phyloP scores from a whole-genome alignment of 192 early-diverging fungal genomes.

The Haplosporangium gracile region DNA sequence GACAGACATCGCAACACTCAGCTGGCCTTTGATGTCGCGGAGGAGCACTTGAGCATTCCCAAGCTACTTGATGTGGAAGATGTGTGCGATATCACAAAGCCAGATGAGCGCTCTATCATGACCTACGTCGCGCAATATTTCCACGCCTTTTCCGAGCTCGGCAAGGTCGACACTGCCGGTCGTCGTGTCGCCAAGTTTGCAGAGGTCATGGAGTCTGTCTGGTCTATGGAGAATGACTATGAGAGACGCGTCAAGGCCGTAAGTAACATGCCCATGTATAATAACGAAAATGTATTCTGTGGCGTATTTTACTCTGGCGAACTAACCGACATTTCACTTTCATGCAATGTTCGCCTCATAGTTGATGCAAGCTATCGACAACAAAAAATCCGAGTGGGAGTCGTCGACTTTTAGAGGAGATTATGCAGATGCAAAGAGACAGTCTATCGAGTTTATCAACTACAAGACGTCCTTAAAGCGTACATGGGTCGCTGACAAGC shows the following conservation, averaged over 20 bases:
- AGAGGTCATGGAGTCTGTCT: conserved; percentile 88
- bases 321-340: background rate
- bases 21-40: conserved; percentile 97
- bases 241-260: conserved; percentile 82
- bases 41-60: conserved; percentile 88
- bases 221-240: conserved; percentile 96
- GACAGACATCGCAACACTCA: conserved; percentile 88
- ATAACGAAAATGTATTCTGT: background rate
- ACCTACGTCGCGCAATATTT: conserved; percentile 99
- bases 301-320: background rate
- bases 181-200: conserved; percentile 94
- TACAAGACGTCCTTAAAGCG: conserved; percentile 90
- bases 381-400: conserved; percentile 78
- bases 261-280: conserved; percentile 12
- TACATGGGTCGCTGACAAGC: conserved; percentile 91
- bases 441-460: conserved; percentile 79
- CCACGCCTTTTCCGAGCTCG: conserved; percentile 94
- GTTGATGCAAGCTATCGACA: conserved; percentile 78
- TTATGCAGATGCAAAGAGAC: conserved; percentile 82
- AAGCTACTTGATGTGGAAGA: conserved; percentile 97
- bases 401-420: conserved; percentile 69
- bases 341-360: conserved; percentile 6
- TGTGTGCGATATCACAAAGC: conserved; percentile 92
- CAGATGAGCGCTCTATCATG: conserved; percentile 97
- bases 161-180: conserved; percentile 90